Evolutionary conservation across 345 rosid genomes (phyloP), one percentile per base, ranked within the genome.

Genomic region (Microthlaspi erraticum): DNA sequence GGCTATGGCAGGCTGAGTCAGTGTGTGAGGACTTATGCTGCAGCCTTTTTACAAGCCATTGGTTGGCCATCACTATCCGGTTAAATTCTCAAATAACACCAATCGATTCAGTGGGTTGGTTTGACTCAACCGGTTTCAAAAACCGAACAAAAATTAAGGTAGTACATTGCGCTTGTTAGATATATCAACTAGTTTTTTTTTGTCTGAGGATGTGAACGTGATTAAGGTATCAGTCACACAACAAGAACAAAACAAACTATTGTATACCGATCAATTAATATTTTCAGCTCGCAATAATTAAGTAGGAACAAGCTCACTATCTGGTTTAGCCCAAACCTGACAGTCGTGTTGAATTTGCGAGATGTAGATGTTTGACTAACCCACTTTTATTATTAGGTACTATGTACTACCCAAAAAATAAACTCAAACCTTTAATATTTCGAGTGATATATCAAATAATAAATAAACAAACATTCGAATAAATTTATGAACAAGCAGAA

Each of bases 271-370:
- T 13, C 33, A 8, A 38, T 18, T 13, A 39, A 70, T 20, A 43
- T 17, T 51, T 61, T 10, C 20, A 52, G 20, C 8, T 23, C n/a
- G 56, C 56, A 63, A 72, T 43, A 71, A 52, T 61, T 52, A 61
- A 42, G 54, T 61, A n/a, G 54, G 75, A 52, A 61, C 38, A 61
- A 52, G 37, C 60, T 71, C 42, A 71, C 60, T 50, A 60, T 38
- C 23, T 60, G 12, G 20, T 49, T 37, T 23, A 60, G 11, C 7
- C 10, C 44, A 50, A 42, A 70, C 33, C 26, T 71, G 51, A 50
- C 53, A 70, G n/a, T 50, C 39, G 52, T 26, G 12, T 70, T 60
- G 53, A 61, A 41, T 61, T 71, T 52, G 29, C 13, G 12, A 71
- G 75, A 71, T 42, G 32, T 13, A 18, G 45, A 71, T 61, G 18